A percentile compares a stretch with the other conserved stretches of the same genome.
Evolutionary conservation across 2,329 filamentous ascomycete genomes (phyloP).

Genomic region (Hypocrella siamensis): DNA sequence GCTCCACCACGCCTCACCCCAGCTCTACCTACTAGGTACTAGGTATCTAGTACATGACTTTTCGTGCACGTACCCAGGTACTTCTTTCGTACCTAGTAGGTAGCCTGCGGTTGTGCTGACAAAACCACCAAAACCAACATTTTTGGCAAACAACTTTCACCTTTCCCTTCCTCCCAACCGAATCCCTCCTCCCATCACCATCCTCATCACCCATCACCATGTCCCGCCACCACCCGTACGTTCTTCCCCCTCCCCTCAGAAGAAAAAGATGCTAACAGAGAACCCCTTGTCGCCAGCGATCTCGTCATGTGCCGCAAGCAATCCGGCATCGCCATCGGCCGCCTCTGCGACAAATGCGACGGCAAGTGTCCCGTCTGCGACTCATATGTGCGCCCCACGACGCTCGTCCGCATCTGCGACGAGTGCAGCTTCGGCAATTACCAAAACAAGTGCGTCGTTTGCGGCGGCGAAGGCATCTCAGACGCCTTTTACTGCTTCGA

Average conservation of each 20-base stretch:
- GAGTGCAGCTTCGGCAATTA: conserved; percentile 99
- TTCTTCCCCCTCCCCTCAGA: conserved; percentile 7
- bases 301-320: conserved; percentile 99
- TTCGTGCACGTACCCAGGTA: not conserved
- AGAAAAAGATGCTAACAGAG: conserved; percentile 10
- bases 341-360: conserved; percentile 98
- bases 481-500: conserved; percentile 99
- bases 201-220: conserved; percentile 26
- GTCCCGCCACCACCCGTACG: conserved; percentile 89
- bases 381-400: conserved; percentile 94
- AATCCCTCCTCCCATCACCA: not conserved
- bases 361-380: conserved; percentile 99
- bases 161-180: too few species aligned
- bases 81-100: too few species aligned
- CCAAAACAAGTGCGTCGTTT: conserved; percentile 99
- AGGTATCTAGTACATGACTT: too few species aligned
- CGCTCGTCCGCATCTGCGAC: conserved; percentile 95
- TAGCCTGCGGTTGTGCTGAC: too few species aligned
- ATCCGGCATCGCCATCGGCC: conserved; percentile 91
- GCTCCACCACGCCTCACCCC: too few species aligned
- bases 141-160: too few species aligned
- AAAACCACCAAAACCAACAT: too few species aligned
- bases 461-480: conserved; percentile 92
- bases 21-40: too few species aligned
- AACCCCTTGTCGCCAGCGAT: conserved; percentile 40